Evolutionary conservation across 2,329 filamentous ascomycete species (phyloP).

Genomic region (Trematosphaeria pertusa): DNA sequence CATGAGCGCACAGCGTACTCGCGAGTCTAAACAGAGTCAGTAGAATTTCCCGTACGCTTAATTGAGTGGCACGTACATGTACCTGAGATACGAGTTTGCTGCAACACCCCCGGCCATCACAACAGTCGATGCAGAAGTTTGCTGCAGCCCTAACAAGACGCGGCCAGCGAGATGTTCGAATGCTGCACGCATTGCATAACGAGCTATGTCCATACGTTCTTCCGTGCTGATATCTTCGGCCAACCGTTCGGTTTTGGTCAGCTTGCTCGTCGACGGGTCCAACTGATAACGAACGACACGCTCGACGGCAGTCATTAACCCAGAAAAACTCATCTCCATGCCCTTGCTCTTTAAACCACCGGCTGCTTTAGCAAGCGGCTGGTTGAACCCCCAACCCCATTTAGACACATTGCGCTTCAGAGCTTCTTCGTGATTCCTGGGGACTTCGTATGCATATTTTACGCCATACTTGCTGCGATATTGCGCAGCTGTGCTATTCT

Average conservation of each 20-base stretch:
- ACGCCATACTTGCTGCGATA: slow-evolving; percentile 24
- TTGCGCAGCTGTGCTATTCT: slow-evolving; percentile 24
- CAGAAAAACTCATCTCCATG: slow-evolving; percentile 65
- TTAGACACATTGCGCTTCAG: slow-evolving; percentile 53
- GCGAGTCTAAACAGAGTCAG: slow-evolving; percentile 46
- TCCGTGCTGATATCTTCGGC: slow-evolving; percentile 55
- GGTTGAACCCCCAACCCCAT: slow-evolving; percentile 73
- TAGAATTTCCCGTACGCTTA: background rate
- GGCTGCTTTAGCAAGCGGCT: slow-evolving; percentile 66
- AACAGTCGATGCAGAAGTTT: slow-evolving; percentile 57
- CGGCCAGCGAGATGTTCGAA: slow-evolving; percentile 88
- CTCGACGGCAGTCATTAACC: slow-evolving; percentile 70
- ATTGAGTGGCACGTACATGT: slow-evolving; percentile 56
- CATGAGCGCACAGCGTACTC: slow-evolving; percentile 69
- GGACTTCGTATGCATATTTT: slow-evolving; percentile 64
- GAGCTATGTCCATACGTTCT: slow-evolving; percentile 74
- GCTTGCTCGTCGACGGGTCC: slow-evolving; percentile 33
- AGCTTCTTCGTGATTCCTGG: slow-evolving; percentile 65
- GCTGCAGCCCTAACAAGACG: slow-evolving; percentile 71
- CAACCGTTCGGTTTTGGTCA: slow-evolving; percentile 38
- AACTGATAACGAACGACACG: slow-evolving; percentile 57
- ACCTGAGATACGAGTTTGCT: slow-evolving; percentile 78
- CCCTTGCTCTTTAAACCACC: slow-evolving; percentile 41
- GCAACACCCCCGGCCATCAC: slow-evolving; percentile 93
- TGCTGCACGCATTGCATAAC: slow-evolving; percentile 76